Evolutionary conservation across 148 eudicot genomes (phyloP).

Genomic region (Fagopyrum tataricum): DNA sequence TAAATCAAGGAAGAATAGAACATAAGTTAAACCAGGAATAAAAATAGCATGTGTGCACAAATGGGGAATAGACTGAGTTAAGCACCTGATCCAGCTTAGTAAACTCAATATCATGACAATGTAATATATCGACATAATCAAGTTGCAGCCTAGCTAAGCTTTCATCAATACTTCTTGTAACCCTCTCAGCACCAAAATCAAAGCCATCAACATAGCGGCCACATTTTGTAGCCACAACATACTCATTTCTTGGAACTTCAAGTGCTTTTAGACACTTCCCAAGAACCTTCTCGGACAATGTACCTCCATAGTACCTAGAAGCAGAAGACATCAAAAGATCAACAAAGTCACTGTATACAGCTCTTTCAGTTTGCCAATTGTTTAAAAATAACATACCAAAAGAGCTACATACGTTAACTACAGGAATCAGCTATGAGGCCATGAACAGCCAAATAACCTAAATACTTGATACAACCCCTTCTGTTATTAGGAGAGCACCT

Average conservation of each 20-base stretch:
- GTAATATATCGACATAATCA: conserved; percentile 89
- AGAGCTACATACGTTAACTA: neutral
- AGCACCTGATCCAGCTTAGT: conserved; percentile 93
- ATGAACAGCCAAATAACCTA: neutral
- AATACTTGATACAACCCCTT: neutral
- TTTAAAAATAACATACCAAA: neutral
- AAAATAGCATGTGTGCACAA: neutral
- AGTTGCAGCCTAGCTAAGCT: conserved; percentile 94
- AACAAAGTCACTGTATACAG: neutral
- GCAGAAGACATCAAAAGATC: neutral
- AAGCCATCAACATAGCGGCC: conserved; percentile 88
- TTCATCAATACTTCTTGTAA: conserved; percentile 89
- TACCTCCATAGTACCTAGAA: conserved; percentile 84
- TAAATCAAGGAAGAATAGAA: neutral
- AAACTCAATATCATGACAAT: conserved; percentile 97
- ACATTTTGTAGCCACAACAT: conserved; percentile 88
- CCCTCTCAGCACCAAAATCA: conserved; percentile 95
- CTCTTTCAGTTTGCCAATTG: neutral
- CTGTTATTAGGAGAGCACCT: neutral
- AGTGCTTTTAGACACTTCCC: conserved; percentile 81
- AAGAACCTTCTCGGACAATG: conserved; percentile 80
- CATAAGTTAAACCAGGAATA: neutral
- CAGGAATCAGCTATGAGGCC: neutral
- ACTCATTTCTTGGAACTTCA: conserved; percentile 71
- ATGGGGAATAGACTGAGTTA: neutral